Evolutionary conservation across 177 flowering plant genomes (phyloP).

Genomic region (Vitis hybrid): DNA sequence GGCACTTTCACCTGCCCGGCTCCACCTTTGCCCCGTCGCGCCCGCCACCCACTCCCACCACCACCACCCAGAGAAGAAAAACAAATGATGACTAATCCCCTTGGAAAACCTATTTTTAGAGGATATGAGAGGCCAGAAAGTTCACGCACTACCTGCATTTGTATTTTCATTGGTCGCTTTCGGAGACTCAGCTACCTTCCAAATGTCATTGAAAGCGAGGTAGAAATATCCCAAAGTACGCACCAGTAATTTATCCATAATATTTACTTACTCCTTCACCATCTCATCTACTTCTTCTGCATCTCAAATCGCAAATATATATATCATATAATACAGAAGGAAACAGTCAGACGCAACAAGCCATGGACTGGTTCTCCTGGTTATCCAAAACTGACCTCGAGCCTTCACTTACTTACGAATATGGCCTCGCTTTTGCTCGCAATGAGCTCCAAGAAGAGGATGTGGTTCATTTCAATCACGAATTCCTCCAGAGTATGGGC

Average conservation of each 20-base stretch:
- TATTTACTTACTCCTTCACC: neutral
- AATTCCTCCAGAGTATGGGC: slow-evolving; percentile 92
- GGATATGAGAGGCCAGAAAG: no score
- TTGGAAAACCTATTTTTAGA: no score
- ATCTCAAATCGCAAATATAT: neutral
- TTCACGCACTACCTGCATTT: no score
- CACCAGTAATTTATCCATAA: neutral
- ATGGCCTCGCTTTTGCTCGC: slow-evolving; percentile 61
- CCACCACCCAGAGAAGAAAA: no score
- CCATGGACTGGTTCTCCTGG: slow-evolving; percentile 94
- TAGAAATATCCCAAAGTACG: no score
- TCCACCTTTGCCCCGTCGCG: no score
- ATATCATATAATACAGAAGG: neutral
- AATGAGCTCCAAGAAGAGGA: slow-evolving; percentile 88
- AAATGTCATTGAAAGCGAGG: no score
- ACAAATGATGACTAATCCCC: no score
- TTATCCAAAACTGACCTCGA: slow-evolving; percentile 69
- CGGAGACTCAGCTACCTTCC: no score
- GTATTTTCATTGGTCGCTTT: no score
- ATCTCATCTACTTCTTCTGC: neutral
- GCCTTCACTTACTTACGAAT: slow-evolving; percentile 70
- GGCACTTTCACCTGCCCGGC: no score
- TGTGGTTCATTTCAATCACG: slow-evolving; percentile 76
- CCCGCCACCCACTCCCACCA: no score
- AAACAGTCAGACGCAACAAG: neutral